Evolutionary conservation across 208 protist genomes (phyloP).

Genomic region (Tritrichomonas musculus): DNA sequence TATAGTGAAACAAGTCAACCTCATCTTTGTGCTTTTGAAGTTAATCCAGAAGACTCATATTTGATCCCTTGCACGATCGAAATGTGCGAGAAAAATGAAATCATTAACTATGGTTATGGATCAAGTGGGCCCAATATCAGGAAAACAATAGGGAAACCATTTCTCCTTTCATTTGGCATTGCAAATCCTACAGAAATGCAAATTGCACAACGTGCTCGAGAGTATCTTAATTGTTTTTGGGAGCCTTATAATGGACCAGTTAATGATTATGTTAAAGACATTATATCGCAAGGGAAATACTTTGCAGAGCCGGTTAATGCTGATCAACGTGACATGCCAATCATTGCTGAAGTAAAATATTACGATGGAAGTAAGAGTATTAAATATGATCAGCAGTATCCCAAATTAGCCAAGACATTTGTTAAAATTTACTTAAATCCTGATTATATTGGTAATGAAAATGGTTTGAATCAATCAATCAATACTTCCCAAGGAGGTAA

Average conservation of each 20-base stretch:
- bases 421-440: too few species aligned
- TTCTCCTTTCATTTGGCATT: not conserved
- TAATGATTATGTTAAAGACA: too few species aligned
- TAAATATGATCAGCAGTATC: too few species aligned
- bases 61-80: not conserved
- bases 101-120: not conserved
- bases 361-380: too few species aligned
- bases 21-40: not conserved
- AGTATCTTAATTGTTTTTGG: not conserved
- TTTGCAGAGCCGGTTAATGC: too few species aligned
- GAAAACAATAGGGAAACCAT: not conserved
- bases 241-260: not conserved
- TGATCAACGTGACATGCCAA: too few species aligned
- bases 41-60: not conserved
- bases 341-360: too few species aligned
- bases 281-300: too few species aligned
- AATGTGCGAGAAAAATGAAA: not conserved
- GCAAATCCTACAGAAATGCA: not conserved
- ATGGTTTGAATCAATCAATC: too few species aligned
- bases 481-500: too few species aligned
- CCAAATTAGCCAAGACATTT: too few species aligned
- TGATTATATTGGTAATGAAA: too few species aligned
- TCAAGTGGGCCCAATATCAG: not conserved
- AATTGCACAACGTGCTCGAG: not conserved
- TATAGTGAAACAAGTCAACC: not conserved